These are phyloP conservation scores for Dactylellina sp. DNA, from an alignment of 2,329 filamentous ascomycete species.

Conservation along the genomic window DNA sequence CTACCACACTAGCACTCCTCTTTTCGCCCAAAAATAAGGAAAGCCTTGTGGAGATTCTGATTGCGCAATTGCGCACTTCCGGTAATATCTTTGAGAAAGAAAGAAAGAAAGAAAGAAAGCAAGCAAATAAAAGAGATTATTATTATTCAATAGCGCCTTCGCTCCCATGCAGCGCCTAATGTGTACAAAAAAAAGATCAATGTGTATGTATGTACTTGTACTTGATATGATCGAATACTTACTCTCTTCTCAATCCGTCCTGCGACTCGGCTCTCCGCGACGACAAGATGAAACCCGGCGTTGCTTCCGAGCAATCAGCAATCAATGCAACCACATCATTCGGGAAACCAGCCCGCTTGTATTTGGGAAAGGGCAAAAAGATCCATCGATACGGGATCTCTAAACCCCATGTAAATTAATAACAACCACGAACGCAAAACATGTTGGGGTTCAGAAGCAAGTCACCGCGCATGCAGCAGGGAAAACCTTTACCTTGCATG, in stretches of 20 bases:
- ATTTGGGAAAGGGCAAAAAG: slow-evolving; percentile 13
- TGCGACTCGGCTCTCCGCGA: not conserved
- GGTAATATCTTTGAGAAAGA: slow-evolving; percentile 8
- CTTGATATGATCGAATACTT: too few species aligned
- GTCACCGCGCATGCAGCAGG: slow-evolving; percentile 56
- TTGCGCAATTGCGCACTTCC: slow-evolving; percentile 7
- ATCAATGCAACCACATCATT: slow-evolving; percentile 54
- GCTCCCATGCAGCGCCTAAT: too few species aligned
- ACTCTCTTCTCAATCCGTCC: slow-evolving; percentile 16
- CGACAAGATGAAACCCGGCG: slow-evolving; percentile 41
- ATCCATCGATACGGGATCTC: slow-evolving; percentile 47
- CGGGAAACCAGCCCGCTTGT: slow-evolving; percentile 45
- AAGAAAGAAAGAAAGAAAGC: too few species aligned
- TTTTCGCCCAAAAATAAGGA: too few species aligned
- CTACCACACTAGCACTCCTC: too few species aligned
- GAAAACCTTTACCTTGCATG: slow-evolving; percentile 46
- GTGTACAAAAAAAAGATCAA: too few species aligned
- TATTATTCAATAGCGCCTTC: too few species aligned
- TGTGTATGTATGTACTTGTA: too few species aligned
- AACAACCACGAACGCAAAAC: slow-evolving; percentile 3
- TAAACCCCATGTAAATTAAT: slow-evolving; percentile 24
- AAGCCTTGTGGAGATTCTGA: not conserved
- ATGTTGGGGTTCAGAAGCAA: slow-evolving; percentile 55
- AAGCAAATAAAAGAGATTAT: too few species aligned
- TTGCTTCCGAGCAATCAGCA: slow-evolving; percentile 26